Percentiles rank a stretch among this genome's conserved stretches.
These are phyloP conservation scores for Arthrobotrys entomopaga DNA, from an alignment of 2,329 filamentous ascomycete genomes.

Conservation along the genomic window DNA sequence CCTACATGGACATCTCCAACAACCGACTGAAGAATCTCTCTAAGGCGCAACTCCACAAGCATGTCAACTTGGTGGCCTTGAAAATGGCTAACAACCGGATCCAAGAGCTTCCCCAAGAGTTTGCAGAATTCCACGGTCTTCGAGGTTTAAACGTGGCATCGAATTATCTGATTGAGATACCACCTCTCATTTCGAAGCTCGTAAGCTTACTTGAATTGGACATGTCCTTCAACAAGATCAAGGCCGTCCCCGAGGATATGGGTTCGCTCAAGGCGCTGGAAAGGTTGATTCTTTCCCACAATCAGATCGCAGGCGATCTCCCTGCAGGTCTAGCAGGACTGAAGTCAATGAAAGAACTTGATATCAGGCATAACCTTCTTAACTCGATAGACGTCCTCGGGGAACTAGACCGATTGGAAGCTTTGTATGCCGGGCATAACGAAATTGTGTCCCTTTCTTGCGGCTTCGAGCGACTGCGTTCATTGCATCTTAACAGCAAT, in stretches of 20 bases:
- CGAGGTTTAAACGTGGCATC: conserved; percentile 91
- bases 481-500: conserved; percentile 90
- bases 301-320: conserved; percentile 80
- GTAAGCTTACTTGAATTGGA: conserved; percentile 89
- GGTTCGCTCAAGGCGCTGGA: conserved; percentile 82
- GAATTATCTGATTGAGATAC: conserved; percentile 87
- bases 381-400: conserved; percentile 88
- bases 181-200: conserved; percentile 83
- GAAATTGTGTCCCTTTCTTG: conserved; percentile 88
- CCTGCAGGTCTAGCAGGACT: conserved; percentile 78
- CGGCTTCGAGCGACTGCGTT: conserved; percentile 83
- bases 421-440: conserved; percentile 91
- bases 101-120: conserved; percentile 80
- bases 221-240: conserved; percentile 94
- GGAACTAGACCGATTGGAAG: conserved; percentile 84
- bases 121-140: conserved; percentile 80
- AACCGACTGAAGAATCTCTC: conserved; percentile 89
- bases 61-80: conserved; percentile 83
- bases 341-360: conserved; percentile 83
- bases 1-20: conserved; percentile 92
- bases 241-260: conserved; percentile 78
- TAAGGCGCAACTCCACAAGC: conserved; percentile 79
- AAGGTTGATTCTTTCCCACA: conserved; percentile 94
- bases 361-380: conserved; percentile 92
- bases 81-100: conserved; percentile 94